Conservation (phyloP, 176 grass and related monocot genomes). For the Oryza coarctata region DNA sequence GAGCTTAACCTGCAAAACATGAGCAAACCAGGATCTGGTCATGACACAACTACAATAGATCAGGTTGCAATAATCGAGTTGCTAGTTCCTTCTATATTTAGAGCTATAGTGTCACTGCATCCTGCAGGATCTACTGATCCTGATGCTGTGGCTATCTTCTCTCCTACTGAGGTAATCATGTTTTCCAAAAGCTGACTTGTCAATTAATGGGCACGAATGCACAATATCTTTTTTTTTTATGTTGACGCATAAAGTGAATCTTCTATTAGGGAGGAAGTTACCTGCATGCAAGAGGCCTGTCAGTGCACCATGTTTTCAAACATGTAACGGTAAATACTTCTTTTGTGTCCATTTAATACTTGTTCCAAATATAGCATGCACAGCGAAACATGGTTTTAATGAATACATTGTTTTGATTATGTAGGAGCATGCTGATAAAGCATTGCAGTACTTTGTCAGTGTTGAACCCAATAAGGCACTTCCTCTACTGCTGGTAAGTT, state of each 20-base stretch:
- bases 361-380: constrained; percentile 8
- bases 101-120: constrained; percentile 93
- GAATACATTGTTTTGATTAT: constrained; percentile 36
- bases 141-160: constrained; percentile 89
- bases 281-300: constrained; percentile 77
- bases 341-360: constrained; percentile 15
- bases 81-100: constrained; percentile 80
- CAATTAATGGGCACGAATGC: neutral
- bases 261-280: constrained; percentile 79
- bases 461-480: constrained; percentile 65
- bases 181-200: constrained; percentile 26
- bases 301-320: constrained; percentile 85
- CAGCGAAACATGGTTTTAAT: neutral
- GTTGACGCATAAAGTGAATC: constrained; percentile 28
- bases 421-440: constrained; percentile 90
- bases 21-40: constrained; percentile 45
- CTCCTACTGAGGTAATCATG: constrained; percentile 73
- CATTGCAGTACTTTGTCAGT: constrained; percentile 83
- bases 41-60: constrained; percentile 39
- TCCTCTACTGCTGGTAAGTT: constrained; percentile 75
- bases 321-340: constrained; percentile 68
- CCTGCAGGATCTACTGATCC: constrained; percentile 80
- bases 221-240: constrained; percentile 21
- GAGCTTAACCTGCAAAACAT: constrained; percentile 58
- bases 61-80: constrained; percentile 85